These are phyloP conservation scores for Rhodamnia rubescens DNA, from an alignment of 345 rosid genomes.

Conservation along the genomic window DNA sequence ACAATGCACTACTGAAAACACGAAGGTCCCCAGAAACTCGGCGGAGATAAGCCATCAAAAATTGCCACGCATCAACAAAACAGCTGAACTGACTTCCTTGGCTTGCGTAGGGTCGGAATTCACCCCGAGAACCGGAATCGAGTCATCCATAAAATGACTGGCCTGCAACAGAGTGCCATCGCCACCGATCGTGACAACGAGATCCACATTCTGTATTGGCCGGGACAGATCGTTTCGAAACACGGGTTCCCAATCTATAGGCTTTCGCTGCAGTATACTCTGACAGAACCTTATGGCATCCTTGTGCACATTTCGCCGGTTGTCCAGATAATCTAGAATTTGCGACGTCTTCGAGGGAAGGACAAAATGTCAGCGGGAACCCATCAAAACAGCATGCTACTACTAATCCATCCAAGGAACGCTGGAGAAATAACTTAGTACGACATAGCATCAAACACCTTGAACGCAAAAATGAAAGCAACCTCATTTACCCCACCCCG, in stretches of 20 bases:
- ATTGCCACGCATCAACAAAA: neutral
- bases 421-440: neutral
- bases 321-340: conserved; percentile 48
- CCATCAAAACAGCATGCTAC: neutral
- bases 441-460: neutral
- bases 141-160: conserved; percentile 72
- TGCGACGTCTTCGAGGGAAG: conserved; percentile 8
- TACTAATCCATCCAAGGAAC: neutral
- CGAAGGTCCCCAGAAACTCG: neutral
- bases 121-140: conserved; percentile 70
- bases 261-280: conserved; percentile 49
- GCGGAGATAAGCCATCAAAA: neutral
- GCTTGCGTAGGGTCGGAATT: conserved; percentile 86
- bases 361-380: neutral
- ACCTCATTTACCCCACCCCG: neutral
- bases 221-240: conserved; percentile 38
- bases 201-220: conserved; percentile 55
- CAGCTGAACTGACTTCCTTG: conserved; percentile 45
- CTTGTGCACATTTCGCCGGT: conserved; percentile 62
- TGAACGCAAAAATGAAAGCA: neutral
- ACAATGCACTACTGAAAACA: neutral
- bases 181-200: conserved; percentile 88
- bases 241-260: conserved; percentile 56
- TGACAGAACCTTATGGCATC: conserved; percentile 58
- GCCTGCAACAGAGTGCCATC: conserved; percentile 96